Base-by-base conservation (phyloP, 164 flowering plant species). In the Vitis riparia region DNA sequence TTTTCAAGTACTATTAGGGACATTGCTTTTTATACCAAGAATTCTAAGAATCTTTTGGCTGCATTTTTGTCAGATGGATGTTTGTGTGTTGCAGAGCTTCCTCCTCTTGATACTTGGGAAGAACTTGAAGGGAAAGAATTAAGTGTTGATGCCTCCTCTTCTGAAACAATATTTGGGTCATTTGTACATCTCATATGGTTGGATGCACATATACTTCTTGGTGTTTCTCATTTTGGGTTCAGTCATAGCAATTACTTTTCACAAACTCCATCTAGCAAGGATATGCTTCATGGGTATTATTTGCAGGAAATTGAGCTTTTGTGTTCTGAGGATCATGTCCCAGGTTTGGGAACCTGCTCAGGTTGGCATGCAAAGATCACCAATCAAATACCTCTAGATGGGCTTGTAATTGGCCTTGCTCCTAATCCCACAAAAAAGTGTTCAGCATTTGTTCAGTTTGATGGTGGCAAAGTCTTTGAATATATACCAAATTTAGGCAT, bases 81-180 rank as follows among this genome's bases (percentile, higher is more conserved):
- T 76, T 73, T 95, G 71, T 81, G 85, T 78, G 69, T 90, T 68
- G 87, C 78, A 27, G 98, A 95, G 84, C 88, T 95, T 80, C 98
- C 93, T 65, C 71, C 74, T 9, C 62, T 68, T 73, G 89, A 89
- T 74, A 71, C 69, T 13, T 95, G 94, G 97, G 97, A 88, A 69
- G 87, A 86, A 53, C 80, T 95, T 56, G 99, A 95, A 71, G 95
- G 91, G n/a, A 85, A 84, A 71, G 91, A 85, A 71, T 75, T 90
- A 68, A 69, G 9, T 47, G 77, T 90, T 72, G 97, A 89, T 76
- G 71, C 85, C 70, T 81, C 74, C 19, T 17, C 51, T 67, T 80
- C 85, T 73, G 90, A 84, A 70, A 70, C 50, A 53, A 48, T 57
- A 30, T 64, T 84, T 74, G 84, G 86, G 47, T 80, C 90, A 13